Conservation (phyloP, 2,329 filamentous ascomycete species). For the Ophiostoma perfectum region DNA sequence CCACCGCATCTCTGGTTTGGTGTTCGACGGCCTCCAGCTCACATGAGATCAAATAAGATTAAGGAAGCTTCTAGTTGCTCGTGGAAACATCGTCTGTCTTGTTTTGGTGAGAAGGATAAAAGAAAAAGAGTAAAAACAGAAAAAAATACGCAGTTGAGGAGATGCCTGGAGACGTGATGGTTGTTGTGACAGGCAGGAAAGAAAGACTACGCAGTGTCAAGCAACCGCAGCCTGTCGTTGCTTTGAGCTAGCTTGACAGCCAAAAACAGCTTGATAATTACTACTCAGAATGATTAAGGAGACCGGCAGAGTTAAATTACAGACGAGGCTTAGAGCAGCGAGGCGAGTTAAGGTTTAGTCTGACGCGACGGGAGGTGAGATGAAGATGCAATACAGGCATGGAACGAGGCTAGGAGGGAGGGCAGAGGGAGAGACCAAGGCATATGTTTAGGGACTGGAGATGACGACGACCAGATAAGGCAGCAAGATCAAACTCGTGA, state of each 20-base stretch:
- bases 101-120: neutral
- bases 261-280: no score
- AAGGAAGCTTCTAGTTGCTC: neutral
- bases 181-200: neutral
- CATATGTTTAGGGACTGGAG: neutral
- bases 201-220: neutral
- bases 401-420: neutral
- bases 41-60: neutral
- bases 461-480: conserved; percentile 4
- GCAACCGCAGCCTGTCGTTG: no score
- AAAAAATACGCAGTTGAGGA: neutral
- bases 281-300: no score
- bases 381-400: neutral
- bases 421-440: neutral
- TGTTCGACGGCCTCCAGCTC: neutral
- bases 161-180: conserved; percentile 11
- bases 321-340: neutral
- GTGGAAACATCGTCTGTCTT: neutral
- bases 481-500: conserved; percentile 1
- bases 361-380: conserved; percentile 1
- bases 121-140: neutral
- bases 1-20: neutral
- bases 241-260: no score
- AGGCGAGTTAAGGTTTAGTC: neutral
- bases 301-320: neutral